A percentile compares a stretch with the other conserved stretches of the same genome.
Conservation (phyloP, 2,329 filamentous ascomycete genomes). For the Verticillium tricorpus region DNA sequence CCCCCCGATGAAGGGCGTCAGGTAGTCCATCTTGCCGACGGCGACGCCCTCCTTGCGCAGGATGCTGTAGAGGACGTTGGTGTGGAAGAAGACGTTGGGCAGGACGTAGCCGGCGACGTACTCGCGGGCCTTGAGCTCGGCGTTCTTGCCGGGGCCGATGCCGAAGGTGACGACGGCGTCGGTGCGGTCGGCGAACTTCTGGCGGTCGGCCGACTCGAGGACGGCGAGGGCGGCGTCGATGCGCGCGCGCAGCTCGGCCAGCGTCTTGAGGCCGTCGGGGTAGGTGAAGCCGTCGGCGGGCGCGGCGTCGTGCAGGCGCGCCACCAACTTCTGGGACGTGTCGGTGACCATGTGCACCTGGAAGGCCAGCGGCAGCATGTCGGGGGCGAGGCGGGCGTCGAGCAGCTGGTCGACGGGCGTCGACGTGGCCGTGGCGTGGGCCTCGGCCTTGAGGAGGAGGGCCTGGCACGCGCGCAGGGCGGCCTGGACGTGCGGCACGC, state of each 20-base stretch:
- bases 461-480: constrained; percentile 24
- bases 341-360: not conserved
- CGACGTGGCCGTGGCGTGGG: constrained; percentile 22
- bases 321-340: not conserved
- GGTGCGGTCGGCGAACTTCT: not conserved
- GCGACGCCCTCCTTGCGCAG: constrained; percentile 56
- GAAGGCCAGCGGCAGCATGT: not conserved
- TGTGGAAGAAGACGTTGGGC: constrained; percentile 63
- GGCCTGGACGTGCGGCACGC: constrained; percentile 25
- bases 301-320: not conserved
- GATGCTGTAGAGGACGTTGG: constrained; percentile 54
- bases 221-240: not conserved
- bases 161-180: constrained; percentile 10
- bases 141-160: constrained; percentile 23
- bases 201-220: not conserved
- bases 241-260: not conserved
- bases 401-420: not conserved
- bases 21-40: constrained; percentile 57
- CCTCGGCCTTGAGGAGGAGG: constrained; percentile 32
- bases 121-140: constrained; percentile 19
- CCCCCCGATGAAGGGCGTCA: constrained; percentile 28
- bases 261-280: not conserved
- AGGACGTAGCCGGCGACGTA: constrained; percentile 46
- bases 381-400: not conserved
- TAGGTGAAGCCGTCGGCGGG: not conserved